Percentiles rank a stretch among this genome's conserved stretches.
These are phyloP conservation scores for Tolypocladium paradoxum DNA, from an alignment of 2,329 filamentous ascomycete species.

Conservation along the genomic window DNA sequence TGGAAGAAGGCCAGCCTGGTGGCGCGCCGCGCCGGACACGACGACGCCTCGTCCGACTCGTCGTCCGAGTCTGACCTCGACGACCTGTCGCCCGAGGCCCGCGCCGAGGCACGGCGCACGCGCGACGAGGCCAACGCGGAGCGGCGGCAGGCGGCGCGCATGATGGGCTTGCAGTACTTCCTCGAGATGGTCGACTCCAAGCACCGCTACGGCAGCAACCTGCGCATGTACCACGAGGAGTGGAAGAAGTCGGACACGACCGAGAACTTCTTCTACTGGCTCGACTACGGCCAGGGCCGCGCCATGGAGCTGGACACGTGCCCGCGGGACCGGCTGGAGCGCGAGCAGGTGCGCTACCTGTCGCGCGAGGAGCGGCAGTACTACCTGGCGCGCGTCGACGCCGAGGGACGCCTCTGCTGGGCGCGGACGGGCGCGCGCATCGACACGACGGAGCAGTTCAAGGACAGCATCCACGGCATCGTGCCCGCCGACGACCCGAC, in stretches of 20 bases:
- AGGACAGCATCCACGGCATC: conserved; percentile 69
- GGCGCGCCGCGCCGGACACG: conserved; percentile 59
- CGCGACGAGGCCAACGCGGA: conserved; percentile 40
- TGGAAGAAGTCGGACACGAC: conserved; percentile 71
- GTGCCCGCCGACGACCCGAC: conserved; percentile 51
- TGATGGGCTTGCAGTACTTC: conserved; percentile 81
- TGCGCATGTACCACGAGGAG: conserved; percentile 70
- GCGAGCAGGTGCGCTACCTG: conserved; percentile 74
- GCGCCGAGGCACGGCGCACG: conserved; percentile 25
- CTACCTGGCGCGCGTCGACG: conserved; percentile 70
- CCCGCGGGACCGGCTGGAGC: conserved; percentile 62
- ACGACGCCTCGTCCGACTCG: conserved; percentile 31
- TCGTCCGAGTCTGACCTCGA: conserved; percentile 6
- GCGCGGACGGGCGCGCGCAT: conserved; percentile 71
- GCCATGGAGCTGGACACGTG: conserved; percentile 59
- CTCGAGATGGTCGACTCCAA: conserved; percentile 76
- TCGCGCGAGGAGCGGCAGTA: conserved; percentile 70
- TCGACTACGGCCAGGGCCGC: conserved; percentile 70
- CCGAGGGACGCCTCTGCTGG: conserved; percentile 70
- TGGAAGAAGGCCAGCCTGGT: conserved; percentile 69
- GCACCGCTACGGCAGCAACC: conserved; percentile 77
- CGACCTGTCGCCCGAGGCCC: conserved; percentile 22
- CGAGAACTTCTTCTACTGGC: conserved; percentile 92
- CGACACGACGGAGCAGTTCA: conserved; percentile 64
- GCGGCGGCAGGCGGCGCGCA: conserved; percentile 57